Evolutionary conservation across 768 basidiomycete species (phyloP).

Genomic region (Naganishia friedmannii): DNA sequence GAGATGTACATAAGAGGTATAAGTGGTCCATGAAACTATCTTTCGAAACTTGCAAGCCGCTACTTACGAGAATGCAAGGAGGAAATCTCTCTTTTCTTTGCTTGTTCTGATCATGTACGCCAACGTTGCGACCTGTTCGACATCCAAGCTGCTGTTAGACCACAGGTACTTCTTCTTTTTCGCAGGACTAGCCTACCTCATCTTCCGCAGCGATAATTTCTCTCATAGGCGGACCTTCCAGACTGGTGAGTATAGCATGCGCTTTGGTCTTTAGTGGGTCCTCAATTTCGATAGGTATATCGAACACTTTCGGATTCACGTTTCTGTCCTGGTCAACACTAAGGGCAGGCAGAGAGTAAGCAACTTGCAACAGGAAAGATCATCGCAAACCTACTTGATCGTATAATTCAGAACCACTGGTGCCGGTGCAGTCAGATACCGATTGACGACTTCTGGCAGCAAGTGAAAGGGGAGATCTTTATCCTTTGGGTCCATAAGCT

Average conservation of each 20-base stretch:
- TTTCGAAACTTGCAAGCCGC: slow-evolving; percentile 16
- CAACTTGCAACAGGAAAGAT: neutral
- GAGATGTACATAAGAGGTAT: neutral
- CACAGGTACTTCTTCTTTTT: neutral
- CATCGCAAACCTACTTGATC: slow-evolving; percentile 38
- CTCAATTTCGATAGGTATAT: slow-evolving; percentile 83
- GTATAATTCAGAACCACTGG: slow-evolving; percentile 75
- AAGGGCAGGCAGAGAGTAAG: neutral
- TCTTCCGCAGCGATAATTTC: slow-evolving; percentile 76
- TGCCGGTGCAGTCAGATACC: slow-evolving; percentile 70
- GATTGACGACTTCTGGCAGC: slow-evolving; percentile 79
- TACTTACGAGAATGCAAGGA: slow-evolving; percentile 66
- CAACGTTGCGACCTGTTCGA: slow-evolving; percentile 68
- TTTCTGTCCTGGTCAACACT: slow-evolving; percentile 59
- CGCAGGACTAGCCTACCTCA: slow-evolving; percentile 60
- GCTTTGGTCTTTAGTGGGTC: slow-evolving; percentile 73
- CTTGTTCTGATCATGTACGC: slow-evolving; percentile 83
- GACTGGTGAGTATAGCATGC: slow-evolving; percentile 63
- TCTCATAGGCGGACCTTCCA: slow-evolving; percentile 65
- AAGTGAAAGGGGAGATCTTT: slow-evolving; percentile 65
- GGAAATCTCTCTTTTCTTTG: slow-evolving; percentile 79
- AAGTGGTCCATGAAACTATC: neutral
- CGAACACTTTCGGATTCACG: slow-evolving; percentile 68
- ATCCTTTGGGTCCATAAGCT: slow-evolving; percentile 41
- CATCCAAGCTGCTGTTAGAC: neutral